Evolutionary conservation across 257 asterid genomes (phyloP).

Genomic region (Penstemon eatonii): DNA sequence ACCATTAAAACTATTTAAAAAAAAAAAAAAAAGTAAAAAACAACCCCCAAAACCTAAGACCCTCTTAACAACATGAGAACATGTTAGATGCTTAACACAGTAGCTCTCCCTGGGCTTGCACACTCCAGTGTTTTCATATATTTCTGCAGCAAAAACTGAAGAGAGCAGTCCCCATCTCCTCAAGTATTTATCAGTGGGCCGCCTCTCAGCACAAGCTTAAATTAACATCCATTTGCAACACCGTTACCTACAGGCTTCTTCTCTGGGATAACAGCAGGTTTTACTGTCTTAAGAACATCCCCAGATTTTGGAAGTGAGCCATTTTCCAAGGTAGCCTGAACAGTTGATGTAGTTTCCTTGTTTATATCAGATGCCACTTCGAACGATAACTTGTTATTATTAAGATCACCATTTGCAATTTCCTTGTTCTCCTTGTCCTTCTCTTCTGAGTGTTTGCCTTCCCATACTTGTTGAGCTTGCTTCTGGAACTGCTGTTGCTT

Average conservation of each 20-base stretch:
- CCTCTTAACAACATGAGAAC: slow-evolving; percentile 26
- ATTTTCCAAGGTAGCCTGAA: not conserved
- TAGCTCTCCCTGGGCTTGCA: slow-evolving; percentile 10
- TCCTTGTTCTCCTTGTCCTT: slow-evolving; percentile 32
- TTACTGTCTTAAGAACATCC: slow-evolving; percentile 25
- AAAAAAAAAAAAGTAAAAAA: not conserved
- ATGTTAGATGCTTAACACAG: slow-evolving; percentile 35
- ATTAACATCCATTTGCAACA: slow-evolving; percentile 50
- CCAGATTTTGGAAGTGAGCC: slow-evolving; percentile 24
- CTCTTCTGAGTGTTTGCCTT: slow-evolving; percentile 31
- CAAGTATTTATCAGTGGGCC: slow-evolving; percentile 18
- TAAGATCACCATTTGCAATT: slow-evolving; percentile 22
- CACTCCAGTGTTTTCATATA: slow-evolving; percentile 12
- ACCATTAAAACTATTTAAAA: not conserved
- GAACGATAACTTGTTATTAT: slow-evolving; percentile 23
- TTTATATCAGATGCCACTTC: slow-evolving; percentile 27
- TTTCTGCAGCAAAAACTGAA: slow-evolving; percentile 8
- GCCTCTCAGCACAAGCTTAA: slow-evolving; percentile 24
- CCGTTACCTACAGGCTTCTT: slow-evolving; percentile 39
- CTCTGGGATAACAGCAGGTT: slow-evolving; percentile 36
- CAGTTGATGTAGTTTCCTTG: slow-evolving; percentile 18
- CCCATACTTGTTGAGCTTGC: slow-evolving; percentile 39
- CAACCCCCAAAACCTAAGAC: slow-evolving; percentile 34
- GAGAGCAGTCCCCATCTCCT: slow-evolving; percentile 10
- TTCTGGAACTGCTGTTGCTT: slow-evolving; percentile 49